Evolutionary conservation across 352 stramenopile species (phyloP).

Genomic region (Phytopythium aichiense): DNA sequence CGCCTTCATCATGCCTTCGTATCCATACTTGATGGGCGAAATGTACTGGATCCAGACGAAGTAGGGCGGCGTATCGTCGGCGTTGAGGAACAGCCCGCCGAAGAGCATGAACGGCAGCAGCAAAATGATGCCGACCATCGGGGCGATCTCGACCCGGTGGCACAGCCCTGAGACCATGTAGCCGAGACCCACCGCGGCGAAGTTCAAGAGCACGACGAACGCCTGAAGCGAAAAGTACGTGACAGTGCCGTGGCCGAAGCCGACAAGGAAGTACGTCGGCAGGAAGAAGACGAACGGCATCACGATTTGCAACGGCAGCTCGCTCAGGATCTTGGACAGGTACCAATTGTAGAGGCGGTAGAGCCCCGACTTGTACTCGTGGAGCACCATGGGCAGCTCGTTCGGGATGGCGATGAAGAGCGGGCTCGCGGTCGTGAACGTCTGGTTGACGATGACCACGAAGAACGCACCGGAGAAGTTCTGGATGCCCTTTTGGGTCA

Average conservation of each 20-base stretch:
- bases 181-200: conserved; percentile 21
- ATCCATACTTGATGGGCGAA: conserved; percentile 48
- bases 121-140: conserved; percentile 38
- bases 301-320: conserved; percentile 42
- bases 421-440: conserved; percentile 21
- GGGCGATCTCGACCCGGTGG: conserved; percentile 25
- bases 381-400: conserved; percentile 32
- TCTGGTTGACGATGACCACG: conserved; percentile 38
- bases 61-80: conserved; percentile 26
- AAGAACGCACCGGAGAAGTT: conserved; percentile 42
- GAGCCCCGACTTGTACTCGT: conserved; percentile 38
- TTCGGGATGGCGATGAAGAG: conserved; percentile 18
- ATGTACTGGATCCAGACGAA: conserved; percentile 21
- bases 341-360: conserved; percentile 44
- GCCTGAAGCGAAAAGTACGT: conserved; percentile 37
- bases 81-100: conserved; percentile 44
- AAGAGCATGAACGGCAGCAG: conserved; percentile 48
- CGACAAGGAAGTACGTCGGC: conserved; percentile 41
- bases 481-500: conserved; percentile 35
- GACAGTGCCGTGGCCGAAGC: conserved; percentile 20
- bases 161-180: conserved; percentile 41
- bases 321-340: conserved; percentile 42
- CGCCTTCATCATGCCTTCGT: conserved; percentile 34
- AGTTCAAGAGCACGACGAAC: conserved; percentile 30
- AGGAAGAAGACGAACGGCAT: conserved; percentile 33